A percentile compares a stretch with the other conserved stretches of the same genome.
Conservation (phyloP, 2,329 filamentous ascomycete genomes). For the Aquanectria penicillioides region DNA sequence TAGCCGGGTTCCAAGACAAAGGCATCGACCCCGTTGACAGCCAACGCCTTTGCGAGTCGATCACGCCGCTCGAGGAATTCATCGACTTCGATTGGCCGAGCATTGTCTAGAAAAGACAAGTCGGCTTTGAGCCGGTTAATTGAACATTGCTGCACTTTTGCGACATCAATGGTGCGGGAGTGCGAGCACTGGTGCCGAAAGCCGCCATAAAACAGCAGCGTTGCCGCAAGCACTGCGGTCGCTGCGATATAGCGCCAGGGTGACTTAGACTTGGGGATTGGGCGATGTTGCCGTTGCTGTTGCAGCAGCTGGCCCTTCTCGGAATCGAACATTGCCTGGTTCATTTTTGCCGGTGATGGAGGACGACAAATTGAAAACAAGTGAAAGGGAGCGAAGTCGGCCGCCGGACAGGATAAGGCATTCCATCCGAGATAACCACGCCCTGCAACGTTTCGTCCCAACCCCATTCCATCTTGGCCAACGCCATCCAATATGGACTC, state of each 20-base stretch:
- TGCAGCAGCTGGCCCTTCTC: constrained; percentile 19
- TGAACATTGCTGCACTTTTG: constrained; percentile 55
- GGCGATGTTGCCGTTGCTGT: neutral
- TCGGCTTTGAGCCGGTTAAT: constrained; percentile 60
- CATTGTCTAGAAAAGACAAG: constrained; percentile 61
- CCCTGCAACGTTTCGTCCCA: constrained; percentile 7
- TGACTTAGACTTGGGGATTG: neutral
- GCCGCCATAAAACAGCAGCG: constrained; percentile 12
- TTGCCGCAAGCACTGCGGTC: constrained; percentile 5
- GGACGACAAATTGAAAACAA: neutral
- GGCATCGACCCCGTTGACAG: constrained; percentile 61
- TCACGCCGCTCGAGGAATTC: constrained; percentile 67
- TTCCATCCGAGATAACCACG: constrained; percentile 9
- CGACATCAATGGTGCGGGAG: constrained; percentile 15
- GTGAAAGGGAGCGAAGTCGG: neutral
- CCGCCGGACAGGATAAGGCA: constrained; percentile 7
- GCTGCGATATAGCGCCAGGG: constrained; percentile 2
- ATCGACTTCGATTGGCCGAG: constrained; percentile 55
- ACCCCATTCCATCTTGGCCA: neutral
- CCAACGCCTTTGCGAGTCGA: constrained; percentile 65
- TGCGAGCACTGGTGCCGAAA: neutral
- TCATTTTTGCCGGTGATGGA: neutral
- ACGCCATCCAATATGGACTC: neutral
- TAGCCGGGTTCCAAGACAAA: constrained; percentile 73
- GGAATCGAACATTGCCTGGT: neutral